Evolutionary conservation across 495 filamentous ascomycete species (phyloP).

Genomic region (Aspergillus egyptiacus): DNA sequence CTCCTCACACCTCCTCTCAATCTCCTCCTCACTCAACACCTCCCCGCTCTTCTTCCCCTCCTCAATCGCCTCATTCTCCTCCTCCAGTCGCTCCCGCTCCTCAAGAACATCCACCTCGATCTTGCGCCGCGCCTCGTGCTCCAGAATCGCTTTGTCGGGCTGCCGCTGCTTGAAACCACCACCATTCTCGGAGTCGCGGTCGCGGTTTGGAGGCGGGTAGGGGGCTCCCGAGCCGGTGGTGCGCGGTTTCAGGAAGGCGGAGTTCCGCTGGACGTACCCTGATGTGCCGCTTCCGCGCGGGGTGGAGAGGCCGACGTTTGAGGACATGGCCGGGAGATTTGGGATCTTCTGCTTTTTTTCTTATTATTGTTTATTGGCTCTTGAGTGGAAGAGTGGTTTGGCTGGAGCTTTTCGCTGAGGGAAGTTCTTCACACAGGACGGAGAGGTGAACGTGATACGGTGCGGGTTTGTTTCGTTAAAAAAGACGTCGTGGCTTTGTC

Average conservation of each 20-base stretch:
- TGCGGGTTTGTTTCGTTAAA: neutral
- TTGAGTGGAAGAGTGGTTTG: neutral
- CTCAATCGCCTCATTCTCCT: slow-evolving; percentile 56
- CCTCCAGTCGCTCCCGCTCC: slow-evolving; percentile 80
- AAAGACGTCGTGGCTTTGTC: too few relatives aligned
- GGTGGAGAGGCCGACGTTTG: slow-evolving; percentile 95
- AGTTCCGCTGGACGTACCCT: slow-evolving; percentile 94
- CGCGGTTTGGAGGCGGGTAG: slow-evolving; percentile 48
- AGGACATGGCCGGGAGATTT: too few relatives aligned
- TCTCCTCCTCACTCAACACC: slow-evolving; percentile 31
- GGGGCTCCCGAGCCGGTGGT: slow-evolving; percentile 46
- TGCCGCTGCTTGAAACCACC: slow-evolving; percentile 68
- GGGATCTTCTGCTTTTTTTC: too few relatives aligned
- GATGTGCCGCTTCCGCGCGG: slow-evolving; percentile 93
- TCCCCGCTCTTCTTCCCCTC: slow-evolving; percentile 57
- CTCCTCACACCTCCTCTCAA: slow-evolving; percentile 34
- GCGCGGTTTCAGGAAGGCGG: slow-evolving; percentile 78
- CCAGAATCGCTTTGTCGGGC: slow-evolving; percentile 85
- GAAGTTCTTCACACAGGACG: too few relatives aligned
- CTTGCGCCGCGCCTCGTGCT: slow-evolving; percentile 81
- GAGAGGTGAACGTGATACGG: neutral
- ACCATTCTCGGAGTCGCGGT: too few relatives aligned
- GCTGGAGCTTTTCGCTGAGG: neutral
- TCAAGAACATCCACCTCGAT: slow-evolving; percentile 92
- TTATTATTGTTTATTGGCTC: slow-evolving; percentile 1